Evolutionary conservation across 2,329 filamentous ascomycete species (phyloP).

Genomic region (Cadophora luteo-olivacea): DNA sequence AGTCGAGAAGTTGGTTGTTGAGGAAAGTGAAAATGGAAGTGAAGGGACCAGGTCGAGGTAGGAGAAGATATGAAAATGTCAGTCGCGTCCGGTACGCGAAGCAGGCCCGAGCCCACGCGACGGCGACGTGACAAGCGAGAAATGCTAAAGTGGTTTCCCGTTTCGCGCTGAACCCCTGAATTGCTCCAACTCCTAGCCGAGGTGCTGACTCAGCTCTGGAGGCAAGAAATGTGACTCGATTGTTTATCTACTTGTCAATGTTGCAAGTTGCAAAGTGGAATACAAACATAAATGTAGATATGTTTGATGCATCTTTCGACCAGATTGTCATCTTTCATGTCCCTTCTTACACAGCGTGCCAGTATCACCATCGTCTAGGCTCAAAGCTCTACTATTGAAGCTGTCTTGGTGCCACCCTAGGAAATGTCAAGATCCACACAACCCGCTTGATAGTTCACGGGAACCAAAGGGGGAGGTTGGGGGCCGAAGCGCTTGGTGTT

Average conservation of each 20-base stretch:
- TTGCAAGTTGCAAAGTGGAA: not conserved
- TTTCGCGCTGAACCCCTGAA: conserved; percentile 3
- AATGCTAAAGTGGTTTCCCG: conserved; percentile 20
- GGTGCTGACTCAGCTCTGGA: not conserved
- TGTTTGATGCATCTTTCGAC: no score
- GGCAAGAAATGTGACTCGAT: not conserved
- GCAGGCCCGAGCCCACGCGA: not conserved
- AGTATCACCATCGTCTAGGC: no score
- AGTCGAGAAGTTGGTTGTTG: conserved; percentile 24
- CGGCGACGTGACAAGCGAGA: conserved; percentile 20
- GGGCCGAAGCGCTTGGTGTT: conserved; percentile 15
- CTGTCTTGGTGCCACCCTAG: conserved; percentile 5
- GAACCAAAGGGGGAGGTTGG: conserved; percentile 3
- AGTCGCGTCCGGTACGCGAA: conserved; percentile 20
- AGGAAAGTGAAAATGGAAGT: conserved; percentile 7
- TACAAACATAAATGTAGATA: no score
- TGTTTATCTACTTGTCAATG: not conserved
- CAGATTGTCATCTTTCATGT: no score
- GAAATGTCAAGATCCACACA: not conserved
- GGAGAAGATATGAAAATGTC: conserved; percentile 15
- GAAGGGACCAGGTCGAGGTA: not conserved
- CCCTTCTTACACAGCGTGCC: no score
- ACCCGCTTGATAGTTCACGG: not conserved
- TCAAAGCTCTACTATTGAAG: no score
- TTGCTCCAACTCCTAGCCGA: not conserved